Evolutionary conservation across 768 basidiomycete species (phyloP).

Genomic region (Pisolithus marmoratus): DNA sequence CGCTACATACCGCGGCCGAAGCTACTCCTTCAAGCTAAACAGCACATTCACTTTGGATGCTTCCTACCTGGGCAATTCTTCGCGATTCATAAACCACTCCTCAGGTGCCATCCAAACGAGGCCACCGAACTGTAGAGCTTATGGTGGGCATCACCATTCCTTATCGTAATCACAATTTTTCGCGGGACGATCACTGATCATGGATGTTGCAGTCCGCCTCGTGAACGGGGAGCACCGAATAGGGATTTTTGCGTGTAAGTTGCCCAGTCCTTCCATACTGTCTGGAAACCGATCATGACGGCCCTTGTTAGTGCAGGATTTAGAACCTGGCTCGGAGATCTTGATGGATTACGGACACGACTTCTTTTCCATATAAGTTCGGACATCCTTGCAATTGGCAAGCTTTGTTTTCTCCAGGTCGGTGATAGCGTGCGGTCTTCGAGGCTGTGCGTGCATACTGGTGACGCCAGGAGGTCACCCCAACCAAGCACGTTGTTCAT

Average conservation of each 20-base stretch:
- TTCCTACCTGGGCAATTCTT: conserved; percentile 49
- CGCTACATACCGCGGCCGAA: conserved; percentile 44
- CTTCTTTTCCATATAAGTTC: conserved; percentile 29
- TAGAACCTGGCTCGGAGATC: conserved; percentile 40
- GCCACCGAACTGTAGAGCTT: conserved; percentile 39
- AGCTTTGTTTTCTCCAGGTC: neutral
- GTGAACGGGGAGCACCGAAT: conserved; percentile 68
- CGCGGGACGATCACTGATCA: neutral
- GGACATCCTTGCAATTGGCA: neutral
- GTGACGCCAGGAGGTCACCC: no score
- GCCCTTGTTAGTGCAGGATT: conserved; percentile 24
- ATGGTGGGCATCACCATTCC: conserved; percentile 29
- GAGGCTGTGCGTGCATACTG: no score
- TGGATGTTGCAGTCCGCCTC: conserved; percentile 36
- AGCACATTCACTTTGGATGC: conserved; percentile 45
- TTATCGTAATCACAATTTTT: neutral
- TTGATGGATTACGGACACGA: conserved; percentile 47
- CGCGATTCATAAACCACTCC: conserved; percentile 67
- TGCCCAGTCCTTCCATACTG: neutral
- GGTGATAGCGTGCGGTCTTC: neutral
- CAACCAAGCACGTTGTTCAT: no score
- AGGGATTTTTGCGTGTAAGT: conserved; percentile 54
- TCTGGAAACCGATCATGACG: neutral
- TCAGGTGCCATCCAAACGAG: conserved; percentile 10
- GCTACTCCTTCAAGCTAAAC: conserved; percentile 60